Percentiles rank a stretch among this genome's conserved stretches.
phyloP scores from a whole-genome alignment of 495 filamentous ascomycete species.

The Aspergillus coremiiformis region DNA sequence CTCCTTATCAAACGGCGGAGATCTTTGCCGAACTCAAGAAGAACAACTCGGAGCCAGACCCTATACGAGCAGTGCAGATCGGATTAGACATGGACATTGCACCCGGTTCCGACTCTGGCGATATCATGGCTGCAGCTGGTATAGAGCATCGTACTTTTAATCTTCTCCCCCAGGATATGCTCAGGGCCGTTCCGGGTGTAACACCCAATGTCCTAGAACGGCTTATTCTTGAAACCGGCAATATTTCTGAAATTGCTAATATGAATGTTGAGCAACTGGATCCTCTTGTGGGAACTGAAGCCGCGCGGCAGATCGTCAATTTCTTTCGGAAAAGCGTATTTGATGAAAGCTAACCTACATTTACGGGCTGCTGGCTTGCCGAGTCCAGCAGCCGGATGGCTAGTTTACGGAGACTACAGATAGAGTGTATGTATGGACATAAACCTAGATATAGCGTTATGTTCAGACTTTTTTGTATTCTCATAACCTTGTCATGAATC shows the following conservation, averaged over 20 bases:
- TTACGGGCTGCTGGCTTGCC: not conserved
- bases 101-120: constrained; percentile 45
- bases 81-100: constrained; percentile 60
- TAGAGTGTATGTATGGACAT: not conserved
- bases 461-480: constrained; percentile 23
- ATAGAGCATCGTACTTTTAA: constrained; percentile 52
- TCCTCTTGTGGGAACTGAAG: constrained; percentile 69
- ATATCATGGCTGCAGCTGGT: constrained; percentile 52
- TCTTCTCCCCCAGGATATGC: constrained; percentile 75
- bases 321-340: constrained; percentile 85
- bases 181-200: constrained; percentile 79
- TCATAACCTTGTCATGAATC: constrained; percentile 39
- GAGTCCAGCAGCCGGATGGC: not conserved
- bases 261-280: constrained; percentile 68
- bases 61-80: constrained; percentile 72
- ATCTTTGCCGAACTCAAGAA: constrained; percentile 93
- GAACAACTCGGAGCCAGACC: constrained; percentile 81
- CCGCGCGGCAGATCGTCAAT: constrained; percentile 63
- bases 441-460: too few species aligned
- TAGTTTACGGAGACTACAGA: not conserved
- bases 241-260: constrained; percentile 78
- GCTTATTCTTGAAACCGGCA: constrained; percentile 64
- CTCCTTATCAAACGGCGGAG: constrained; percentile 92
- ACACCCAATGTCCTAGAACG: constrained; percentile 65
- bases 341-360: constrained; percentile 30